Percentiles rank a stretch among this genome's conserved stretches.
These are phyloP conservation scores for Fusarium sarcochroum DNA, from an alignment of 2,329 filamentous ascomycete genomes.

Conservation along the genomic window DNA sequence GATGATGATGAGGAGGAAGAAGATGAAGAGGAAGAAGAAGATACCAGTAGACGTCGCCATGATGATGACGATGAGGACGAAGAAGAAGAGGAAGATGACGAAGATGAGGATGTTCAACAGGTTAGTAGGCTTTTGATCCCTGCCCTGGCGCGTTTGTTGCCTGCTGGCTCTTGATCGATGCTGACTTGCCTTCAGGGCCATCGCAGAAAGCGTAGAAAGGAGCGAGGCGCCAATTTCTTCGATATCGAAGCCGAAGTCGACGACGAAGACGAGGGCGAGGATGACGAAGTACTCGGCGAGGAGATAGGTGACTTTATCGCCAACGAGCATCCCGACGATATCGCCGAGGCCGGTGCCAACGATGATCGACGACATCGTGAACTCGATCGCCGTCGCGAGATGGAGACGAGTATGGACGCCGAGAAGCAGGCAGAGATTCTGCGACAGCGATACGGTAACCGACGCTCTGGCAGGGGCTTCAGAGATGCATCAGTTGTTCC, in stretches of 20 bases:
- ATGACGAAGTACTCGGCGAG: slow-evolving; percentile 90
- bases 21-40: slow-evolving; percentile 53
- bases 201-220: slow-evolving; percentile 85
- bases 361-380: slow-evolving; percentile 95
- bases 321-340: slow-evolving; percentile 91
- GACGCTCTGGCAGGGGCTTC: slow-evolving; percentile 73
- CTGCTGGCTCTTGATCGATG: not conserved
- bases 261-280: slow-evolving; percentile 89
- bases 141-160: slow-evolving; percentile 13
- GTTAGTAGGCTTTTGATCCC: slow-evolving; percentile 51
- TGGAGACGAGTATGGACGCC: slow-evolving; percentile 89
- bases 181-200: slow-evolving; percentile 63
- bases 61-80: slow-evolving; percentile 68
- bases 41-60: slow-evolving; percentile 54
- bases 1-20: slow-evolving; percentile 60
- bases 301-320: slow-evolving; percentile 88
- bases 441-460: slow-evolving; percentile 88
- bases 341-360: slow-evolving; percentile 83
- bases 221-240: slow-evolving; percentile 87
- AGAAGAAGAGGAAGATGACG: slow-evolving; percentile 71
- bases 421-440: slow-evolving; percentile 92
- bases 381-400: slow-evolving; percentile 91
- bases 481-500: slow-evolving; percentile 84
- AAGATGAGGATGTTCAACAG: slow-evolving; percentile 78
- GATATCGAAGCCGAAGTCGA: slow-evolving; percentile 99